Conservation (phyloP, 192 early-diverging fungal species). For the Umbelopsis ramanniana region DNA sequence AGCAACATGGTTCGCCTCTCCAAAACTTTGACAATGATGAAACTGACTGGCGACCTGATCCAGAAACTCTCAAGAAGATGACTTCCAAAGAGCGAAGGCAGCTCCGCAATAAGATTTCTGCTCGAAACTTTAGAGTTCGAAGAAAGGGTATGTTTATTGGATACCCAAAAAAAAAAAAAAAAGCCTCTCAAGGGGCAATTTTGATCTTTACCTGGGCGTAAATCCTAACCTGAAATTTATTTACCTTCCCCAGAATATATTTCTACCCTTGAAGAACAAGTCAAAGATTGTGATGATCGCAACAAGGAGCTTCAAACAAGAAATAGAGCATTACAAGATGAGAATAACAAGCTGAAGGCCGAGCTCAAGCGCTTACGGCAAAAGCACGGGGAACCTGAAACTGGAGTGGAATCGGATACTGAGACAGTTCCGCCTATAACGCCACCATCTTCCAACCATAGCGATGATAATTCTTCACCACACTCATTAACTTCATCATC, state of each 20-base stretch:
- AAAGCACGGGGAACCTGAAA: conserved; percentile 1
- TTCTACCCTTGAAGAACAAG: conserved; percentile 36
- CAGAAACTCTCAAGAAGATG: conserved; percentile 48
- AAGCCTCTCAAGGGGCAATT: too few species aligned
- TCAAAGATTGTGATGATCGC: conserved; percentile 22
- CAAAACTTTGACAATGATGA: conserved; percentile 27
- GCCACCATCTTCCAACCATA: conserved; percentile 1
- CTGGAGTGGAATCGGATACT: not conserved
- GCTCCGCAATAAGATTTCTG: conserved; percentile 78
- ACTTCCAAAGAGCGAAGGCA: conserved; percentile 68
- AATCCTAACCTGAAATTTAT: not conserved
- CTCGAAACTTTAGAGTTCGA: conserved; percentile 73
- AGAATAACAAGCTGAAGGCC: conserved; percentile 13
- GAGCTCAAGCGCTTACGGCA: not conserved
- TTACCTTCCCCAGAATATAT: conserved; percentile 31
- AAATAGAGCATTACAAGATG: conserved; percentile 8
- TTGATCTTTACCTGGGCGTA: too few species aligned
- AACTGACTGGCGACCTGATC: conserved; percentile 42
- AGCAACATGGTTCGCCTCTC: too few species aligned
- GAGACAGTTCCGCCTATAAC: conserved; percentile 16
- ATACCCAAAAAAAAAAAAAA: too few species aligned
- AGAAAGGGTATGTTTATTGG: conserved; percentile 54
- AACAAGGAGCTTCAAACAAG: conserved; percentile 15
- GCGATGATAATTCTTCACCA: not conserved
- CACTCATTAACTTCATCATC: not conserved